Percentiles rank a stretch among this genome's conserved stretches.
These are phyloP conservation scores for Lentinula novae-zelandiae DNA, from an alignment of 1,284 basidiomycete genomes.

Conservation along the genomic window DNA sequence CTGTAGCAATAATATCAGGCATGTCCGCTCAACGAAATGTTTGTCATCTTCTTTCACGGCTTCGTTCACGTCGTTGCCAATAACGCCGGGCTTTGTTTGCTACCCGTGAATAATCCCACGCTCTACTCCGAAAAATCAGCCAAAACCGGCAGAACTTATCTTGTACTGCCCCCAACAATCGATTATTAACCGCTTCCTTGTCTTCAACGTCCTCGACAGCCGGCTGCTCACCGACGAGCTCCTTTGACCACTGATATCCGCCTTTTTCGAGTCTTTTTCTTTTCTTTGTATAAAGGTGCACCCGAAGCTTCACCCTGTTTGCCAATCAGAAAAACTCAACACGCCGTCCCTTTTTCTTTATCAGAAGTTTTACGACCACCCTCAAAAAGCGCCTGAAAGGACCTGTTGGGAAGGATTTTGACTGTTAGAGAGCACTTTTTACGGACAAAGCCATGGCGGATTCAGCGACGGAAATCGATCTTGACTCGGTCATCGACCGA, in stretches of 20 bases:
- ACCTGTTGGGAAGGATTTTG: neutral
- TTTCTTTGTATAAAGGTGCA: conserved; percentile 11
- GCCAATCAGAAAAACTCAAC: neutral
- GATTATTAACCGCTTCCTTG: conserved; percentile 26
- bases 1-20: neutral
- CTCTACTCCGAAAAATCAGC: conserved; percentile 27
- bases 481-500: conserved; percentile 97
- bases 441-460: conserved; percentile 47
- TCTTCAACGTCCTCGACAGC: conserved; percentile 14
- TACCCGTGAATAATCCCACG: conserved; percentile 30
- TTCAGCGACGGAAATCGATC: conserved; percentile 84
- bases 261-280: neutral
- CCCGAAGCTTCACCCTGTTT: neutral
- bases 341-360: neutral
- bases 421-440: conserved; percentile 9
- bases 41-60: no score
- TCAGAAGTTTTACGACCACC: neutral
- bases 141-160: conserved; percentile 34
- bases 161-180: conserved; percentile 42
- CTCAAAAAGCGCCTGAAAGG: neutral
- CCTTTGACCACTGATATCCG: conserved; percentile 3
- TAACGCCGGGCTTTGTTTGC: neutral
- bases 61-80: neutral
- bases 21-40: no score
- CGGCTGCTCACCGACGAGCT: conserved; percentile 11